phyloP scores from a whole-genome alignment of 441 rosid species.

The Manihot esculenta region DNA sequence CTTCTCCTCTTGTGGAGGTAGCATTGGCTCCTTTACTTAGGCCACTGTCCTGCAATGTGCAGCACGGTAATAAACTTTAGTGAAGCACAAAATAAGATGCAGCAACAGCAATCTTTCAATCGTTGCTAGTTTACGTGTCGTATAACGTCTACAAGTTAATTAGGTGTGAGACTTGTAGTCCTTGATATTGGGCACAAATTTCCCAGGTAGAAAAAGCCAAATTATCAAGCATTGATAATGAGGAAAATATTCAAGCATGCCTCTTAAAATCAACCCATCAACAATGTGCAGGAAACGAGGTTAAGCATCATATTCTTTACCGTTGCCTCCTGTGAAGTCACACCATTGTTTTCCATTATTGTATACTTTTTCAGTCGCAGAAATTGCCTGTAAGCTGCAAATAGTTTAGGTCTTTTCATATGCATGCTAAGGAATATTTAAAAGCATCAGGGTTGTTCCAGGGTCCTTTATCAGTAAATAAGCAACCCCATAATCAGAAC shows the following conservation, averaged over 20 bases:
- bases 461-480: constrained; percentile 60
- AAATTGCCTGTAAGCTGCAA: constrained; percentile 33
- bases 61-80: not conserved
- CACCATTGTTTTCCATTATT: constrained; percentile 19
- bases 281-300: too few species aligned
- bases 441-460: constrained; percentile 61
- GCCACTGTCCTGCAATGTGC: constrained; percentile 23
- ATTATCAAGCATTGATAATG: too few species aligned
- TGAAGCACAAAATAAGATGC: not conserved
- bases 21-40: constrained; percentile 1
- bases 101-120: too few species aligned
- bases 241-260: too few species aligned
- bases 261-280: too few species aligned
- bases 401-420: not conserved
- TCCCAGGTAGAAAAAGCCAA: too few species aligned
- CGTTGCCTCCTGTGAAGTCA: too few species aligned
- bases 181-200: too few species aligned
- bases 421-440: not conserved
- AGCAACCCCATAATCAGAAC: constrained; percentile 65
- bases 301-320: too few species aligned
- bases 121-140: too few species aligned
- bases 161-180: not conserved
- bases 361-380: constrained; percentile 28
- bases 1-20: constrained; percentile 1
- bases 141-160: not conserved